phyloP scores from a whole-genome alignment of 805 yeast genomes.

The Hemisphaericaspora nanyangensis region DNA sequence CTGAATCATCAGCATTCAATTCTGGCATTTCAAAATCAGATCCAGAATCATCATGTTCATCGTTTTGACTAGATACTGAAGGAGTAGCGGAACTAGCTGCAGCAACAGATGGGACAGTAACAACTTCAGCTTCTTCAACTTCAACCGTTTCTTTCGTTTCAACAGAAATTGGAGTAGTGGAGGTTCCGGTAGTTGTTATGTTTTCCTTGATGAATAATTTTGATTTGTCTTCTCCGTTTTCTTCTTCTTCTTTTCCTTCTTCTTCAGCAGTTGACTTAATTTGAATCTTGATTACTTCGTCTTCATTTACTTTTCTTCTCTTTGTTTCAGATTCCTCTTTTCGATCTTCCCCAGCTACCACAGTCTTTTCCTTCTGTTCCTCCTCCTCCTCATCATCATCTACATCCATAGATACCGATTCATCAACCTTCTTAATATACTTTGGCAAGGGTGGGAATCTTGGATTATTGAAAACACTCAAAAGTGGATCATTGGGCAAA shows the following conservation, averaged over 20 bases:
- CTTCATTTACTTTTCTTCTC: conserved; percentile 10
- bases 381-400: conserved; percentile 35
- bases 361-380: conserved; percentile 30
- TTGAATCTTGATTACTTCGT: neutral
- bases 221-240: neutral
- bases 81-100: neutral
- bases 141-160: conserved; percentile 1
- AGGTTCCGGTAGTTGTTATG: neutral
- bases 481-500: conserved; percentile 45
- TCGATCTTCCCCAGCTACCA: conserved; percentile 20
- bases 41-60: conserved; percentile 24
- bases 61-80: neutral
- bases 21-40: conserved; percentile 54
- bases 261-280: no score
- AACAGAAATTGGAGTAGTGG: no score
- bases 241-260: neutral
- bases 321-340: conserved; percentile 27
- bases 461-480: conserved; percentile 68
- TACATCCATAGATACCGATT: conserved; percentile 37
- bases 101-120: conserved; percentile 1
- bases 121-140: conserved; percentile 6
- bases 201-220: conserved; percentile 1
- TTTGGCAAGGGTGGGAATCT: conserved; percentile 57
- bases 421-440: conserved; percentile 24
- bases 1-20: conserved; percentile 42